Base-by-base conservation (phyloP, 345 rosid species). In the Salix purpurea region DNA sequence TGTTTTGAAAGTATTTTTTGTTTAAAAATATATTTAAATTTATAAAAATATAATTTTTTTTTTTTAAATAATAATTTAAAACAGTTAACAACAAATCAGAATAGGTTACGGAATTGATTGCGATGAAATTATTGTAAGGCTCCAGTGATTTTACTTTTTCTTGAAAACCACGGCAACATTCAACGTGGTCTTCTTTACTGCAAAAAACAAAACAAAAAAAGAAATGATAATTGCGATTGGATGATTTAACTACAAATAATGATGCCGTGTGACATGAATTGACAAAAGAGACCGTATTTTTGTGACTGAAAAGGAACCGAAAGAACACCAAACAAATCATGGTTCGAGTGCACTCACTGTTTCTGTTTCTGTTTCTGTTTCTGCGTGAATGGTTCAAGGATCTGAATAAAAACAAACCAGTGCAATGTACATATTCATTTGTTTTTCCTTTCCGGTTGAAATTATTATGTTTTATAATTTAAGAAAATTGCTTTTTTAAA, bases 301-400 rank as follows among this genome's bases (percentile, higher is more conserved):
- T 46, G 44, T 30, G 58, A 40, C 9, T 7, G 26, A 64, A 77
- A 86, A 82, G 74, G 84, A 80, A 86, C 89, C 87, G 89, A 84
- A 86, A 86, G 87, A 79, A 71, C 26, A n/a, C 76, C 81, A 69
- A 10, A 60, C 42, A 71, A 78, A 73, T 67, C 73, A 64, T 81
- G 69, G 65, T 66, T 71, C 15, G 67, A 79, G 74, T 66, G 24
- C 24, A 7, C 72, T 26, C 52, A 69, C 34, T 32, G 34, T 32
- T 32, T 32, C 71, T 62, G 26, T 32, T 32, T 32, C 71, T 62
- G 11, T 52, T 66, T 34, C n/a, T 46, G 56, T 39, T 24, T 1
- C 3, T 40, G 40, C 26, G 10, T 37, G 52, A 48, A 65, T 67
- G 15, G 69, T 66, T 40, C 7, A 61, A 42, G 30, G 30, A 13